Conservation (phyloP, 2,329 filamentous ascomycete species). For the Scedosporium aurantiacum region DNA sequence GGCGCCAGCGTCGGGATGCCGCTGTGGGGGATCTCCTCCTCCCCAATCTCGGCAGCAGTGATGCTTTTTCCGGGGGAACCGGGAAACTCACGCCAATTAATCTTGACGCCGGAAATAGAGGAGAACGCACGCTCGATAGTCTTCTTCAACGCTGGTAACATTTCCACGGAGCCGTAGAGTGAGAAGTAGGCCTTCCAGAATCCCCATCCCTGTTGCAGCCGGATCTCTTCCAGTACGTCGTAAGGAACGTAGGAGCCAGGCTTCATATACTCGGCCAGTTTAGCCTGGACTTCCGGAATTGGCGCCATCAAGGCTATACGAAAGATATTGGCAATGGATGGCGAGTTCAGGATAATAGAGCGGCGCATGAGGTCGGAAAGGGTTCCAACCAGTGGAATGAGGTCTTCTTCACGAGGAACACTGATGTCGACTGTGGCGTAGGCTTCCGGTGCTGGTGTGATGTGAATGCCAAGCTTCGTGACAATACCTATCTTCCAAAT, state of each 20-base stretch:
- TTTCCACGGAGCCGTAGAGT: conserved; percentile 1
- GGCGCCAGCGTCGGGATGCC: conserved; percentile 3
- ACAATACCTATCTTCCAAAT: not conserved
- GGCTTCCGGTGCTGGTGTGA: not conserved
- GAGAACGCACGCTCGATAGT: conserved; percentile 1
- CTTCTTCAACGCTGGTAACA: not conserved
- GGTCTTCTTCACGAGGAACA: conserved; percentile 11
- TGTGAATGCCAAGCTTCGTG: conserved; percentile 1
- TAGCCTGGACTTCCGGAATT: conserved; percentile 3
- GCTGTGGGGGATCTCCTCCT: conserved; percentile 8
- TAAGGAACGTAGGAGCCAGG: not conserved
- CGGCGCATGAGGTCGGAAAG: conserved; percentile 13
- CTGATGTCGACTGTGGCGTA: not conserved
- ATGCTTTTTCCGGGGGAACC: not conserved
- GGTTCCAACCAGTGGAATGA: conserved; percentile 16
- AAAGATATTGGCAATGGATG: conserved; percentile 23
- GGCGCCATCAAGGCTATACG: conserved; percentile 4
- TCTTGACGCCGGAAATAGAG: not conserved
- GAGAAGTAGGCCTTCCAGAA: conserved; percentile 2
- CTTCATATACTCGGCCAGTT: conserved; percentile 6
- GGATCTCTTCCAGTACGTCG: not conserved
- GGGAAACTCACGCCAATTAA: not conserved
- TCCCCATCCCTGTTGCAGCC: not conserved
- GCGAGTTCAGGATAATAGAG: conserved; percentile 26
- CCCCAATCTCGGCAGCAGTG: conserved; percentile 4